Evolutionary conservation across 1,139 yeast species (phyloP).

Genomic region (Candida sojae): DNA sequence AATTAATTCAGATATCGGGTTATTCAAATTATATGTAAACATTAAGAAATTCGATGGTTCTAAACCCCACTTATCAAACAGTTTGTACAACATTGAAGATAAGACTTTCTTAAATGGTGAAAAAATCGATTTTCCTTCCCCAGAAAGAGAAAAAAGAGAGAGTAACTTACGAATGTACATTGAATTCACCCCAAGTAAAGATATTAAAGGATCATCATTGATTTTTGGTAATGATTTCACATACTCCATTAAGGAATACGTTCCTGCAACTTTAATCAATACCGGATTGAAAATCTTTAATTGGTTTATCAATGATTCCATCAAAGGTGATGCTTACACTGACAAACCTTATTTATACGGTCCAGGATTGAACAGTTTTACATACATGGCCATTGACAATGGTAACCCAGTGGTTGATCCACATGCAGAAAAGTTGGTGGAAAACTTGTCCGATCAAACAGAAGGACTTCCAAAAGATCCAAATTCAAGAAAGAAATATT

Average conservation of each 20-base stretch:
- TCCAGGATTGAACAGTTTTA: conserved; percentile 59
- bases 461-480: conserved; percentile 32
- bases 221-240: conserved; percentile 72
- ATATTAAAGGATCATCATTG: conserved; percentile 52
- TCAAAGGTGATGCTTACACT: conserved; percentile 61
- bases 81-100: conserved; percentile 35
- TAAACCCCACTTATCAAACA: conserved; percentile 33
- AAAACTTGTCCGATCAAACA: conserved; percentile 18
- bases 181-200: conserved; percentile 39
- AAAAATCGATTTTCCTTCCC: conserved; percentile 15
- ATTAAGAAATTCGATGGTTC: conserved; percentile 52
- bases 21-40: conserved; percentile 37
- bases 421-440: conserved; percentile 11
- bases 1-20: conserved; percentile 41
- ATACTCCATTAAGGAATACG: conserved; percentile 56
- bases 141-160: conserved; percentile 7
- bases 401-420: conserved; percentile 5
- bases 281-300: conserved; percentile 55
- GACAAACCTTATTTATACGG: conserved; percentile 69
- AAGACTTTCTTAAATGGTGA: conserved; percentile 29
- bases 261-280: conserved; percentile 51
- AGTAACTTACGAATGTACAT: conserved; percentile 40
- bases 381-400: conserved; percentile 24
- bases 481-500: conserved; percentile 34
- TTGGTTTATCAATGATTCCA: conserved; percentile 65